These are phyloP conservation scores for Picea sitchensis DNA, from an alignment of 75 land plant genomes.

Conservation along the genomic window DNA sequence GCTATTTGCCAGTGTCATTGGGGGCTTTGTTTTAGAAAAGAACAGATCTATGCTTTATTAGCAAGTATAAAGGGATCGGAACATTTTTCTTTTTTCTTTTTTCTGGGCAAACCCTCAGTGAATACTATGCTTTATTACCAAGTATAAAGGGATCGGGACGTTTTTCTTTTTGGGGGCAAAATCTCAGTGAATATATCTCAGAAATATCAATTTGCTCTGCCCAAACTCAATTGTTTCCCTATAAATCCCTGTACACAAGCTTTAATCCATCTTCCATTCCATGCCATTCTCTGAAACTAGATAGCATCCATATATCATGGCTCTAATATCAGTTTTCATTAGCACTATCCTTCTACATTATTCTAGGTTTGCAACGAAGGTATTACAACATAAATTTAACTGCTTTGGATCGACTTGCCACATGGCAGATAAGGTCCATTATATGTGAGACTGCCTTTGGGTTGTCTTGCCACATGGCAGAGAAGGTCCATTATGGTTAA, in stretches of 20 bases:
- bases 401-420: too few relatives aligned
- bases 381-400: too few relatives aligned
- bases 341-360: too few relatives aligned
- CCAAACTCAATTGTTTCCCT: not conserved
- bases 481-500: too few relatives aligned
- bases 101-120: not conserved
- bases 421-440: too few relatives aligned
- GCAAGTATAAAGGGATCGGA: not conserved
- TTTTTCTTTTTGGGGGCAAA: not conserved
- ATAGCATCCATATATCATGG: not conserved
- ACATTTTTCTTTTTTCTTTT: not conserved
- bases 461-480: too few relatives aligned
- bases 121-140: not conserved
- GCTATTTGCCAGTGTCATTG: not conserved
- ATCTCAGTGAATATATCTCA: not conserved
- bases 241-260: not conserved
- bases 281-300: not conserved
- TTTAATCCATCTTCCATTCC: not conserved
- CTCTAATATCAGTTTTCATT: too few relatives aligned
- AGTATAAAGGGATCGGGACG: not conserved
- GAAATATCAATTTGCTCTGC: not conserved
- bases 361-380: too few relatives aligned
- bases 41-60: too few relatives aligned
- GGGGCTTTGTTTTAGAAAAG: not conserved
- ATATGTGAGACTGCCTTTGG: too few relatives aligned